Evolutionary conservation across 2,329 filamentous ascomycete species (phyloP).

Genomic region (Ceratocystis albifundus): DNA sequence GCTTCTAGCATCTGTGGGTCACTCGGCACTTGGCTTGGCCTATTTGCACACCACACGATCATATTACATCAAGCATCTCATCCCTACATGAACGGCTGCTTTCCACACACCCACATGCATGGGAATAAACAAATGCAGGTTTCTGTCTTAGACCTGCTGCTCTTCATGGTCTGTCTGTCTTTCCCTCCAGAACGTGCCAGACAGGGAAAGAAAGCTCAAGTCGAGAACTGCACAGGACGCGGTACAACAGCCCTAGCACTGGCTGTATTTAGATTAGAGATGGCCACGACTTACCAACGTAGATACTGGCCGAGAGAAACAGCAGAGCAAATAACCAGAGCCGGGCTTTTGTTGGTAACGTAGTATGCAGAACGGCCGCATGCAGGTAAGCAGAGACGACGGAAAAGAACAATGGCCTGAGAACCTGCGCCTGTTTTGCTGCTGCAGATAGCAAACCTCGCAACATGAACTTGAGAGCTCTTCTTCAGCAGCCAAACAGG

Average conservation of each 20-base stretch:
- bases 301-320: no score
- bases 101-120: neutral
- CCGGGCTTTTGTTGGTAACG: neutral
- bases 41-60: neutral
- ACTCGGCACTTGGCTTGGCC: neutral
- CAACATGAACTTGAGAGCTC: neutral
- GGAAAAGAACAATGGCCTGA: no score
- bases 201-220: no score
- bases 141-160: neutral
- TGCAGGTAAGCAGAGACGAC: neutral
- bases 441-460: neutral
- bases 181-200: no score
- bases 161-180: neutral
- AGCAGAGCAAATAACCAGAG: neutral
- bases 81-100: neutral
- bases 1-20: neutral
- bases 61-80: neutral
- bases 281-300: no score
- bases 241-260: no score
- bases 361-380: slow-evolving; percentile 2
- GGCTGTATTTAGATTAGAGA: no score
- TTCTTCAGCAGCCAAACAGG: no score
- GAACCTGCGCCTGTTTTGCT: no score
- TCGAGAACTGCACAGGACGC: no score
- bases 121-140: neutral